Conservation (phyloP, 2,329 filamentous ascomycete species). For the Alternaria rosae region DNA sequence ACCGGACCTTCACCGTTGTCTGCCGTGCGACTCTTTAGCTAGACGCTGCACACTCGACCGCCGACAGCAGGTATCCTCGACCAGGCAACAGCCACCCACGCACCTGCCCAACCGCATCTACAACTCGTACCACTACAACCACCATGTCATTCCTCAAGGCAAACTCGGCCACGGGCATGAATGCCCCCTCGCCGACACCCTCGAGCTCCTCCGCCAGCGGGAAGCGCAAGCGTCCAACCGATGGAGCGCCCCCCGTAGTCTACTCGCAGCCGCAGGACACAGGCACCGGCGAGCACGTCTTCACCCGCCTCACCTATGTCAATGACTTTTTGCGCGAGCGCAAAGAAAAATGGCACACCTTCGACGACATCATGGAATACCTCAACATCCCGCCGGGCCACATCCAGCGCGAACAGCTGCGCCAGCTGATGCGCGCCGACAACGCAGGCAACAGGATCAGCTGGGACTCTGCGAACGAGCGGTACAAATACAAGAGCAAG, state of each 20-base stretch:
- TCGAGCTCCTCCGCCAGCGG: constrained; percentile 48
- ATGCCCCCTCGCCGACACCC: constrained; percentile 68
- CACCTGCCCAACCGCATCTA: neutral
- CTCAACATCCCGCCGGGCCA: constrained; percentile 72
- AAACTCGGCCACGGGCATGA: constrained; percentile 45
- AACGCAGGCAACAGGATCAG: constrained; percentile 69
- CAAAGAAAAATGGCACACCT: constrained; percentile 68
- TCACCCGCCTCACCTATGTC: constrained; percentile 87
- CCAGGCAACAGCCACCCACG: neutral
- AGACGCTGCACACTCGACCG: constrained; percentile 36
- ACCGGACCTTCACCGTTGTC: neutral
- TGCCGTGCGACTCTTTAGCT: constrained; percentile 43
- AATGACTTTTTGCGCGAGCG: constrained; percentile 69
- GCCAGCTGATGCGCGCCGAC: constrained; percentile 67
- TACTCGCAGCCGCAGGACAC: constrained; percentile 81
- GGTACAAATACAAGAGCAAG: constrained; percentile 83
- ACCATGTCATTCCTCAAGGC: constrained; percentile 49
- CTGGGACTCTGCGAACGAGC: constrained; percentile 66
- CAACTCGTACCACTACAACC: neutral
- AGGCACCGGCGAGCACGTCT: constrained; percentile 78
- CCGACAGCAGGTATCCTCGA: neutral
- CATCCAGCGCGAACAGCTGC: constrained; percentile 65
- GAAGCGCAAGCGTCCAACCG: constrained; percentile 67
- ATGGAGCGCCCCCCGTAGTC: constrained; percentile 57
- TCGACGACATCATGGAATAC: constrained; percentile 80